Conservation (phyloP, 1,284 basidiomycete genomes). For the Ustilago cynodontis region DNA sequence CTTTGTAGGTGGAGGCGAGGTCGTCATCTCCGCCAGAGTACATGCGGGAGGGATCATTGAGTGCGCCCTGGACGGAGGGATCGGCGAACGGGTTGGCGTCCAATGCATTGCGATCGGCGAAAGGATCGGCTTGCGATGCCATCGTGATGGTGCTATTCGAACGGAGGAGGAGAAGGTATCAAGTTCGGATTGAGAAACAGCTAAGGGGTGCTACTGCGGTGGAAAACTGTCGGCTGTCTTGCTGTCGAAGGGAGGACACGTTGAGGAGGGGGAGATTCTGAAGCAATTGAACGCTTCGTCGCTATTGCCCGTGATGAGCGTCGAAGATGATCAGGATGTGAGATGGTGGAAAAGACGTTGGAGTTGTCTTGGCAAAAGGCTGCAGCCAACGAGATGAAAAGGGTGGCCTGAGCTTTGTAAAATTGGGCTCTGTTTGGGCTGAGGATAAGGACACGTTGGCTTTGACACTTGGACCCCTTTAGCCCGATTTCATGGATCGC, state of each 20-base stretch:
- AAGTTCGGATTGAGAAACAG: too few relatives aligned
- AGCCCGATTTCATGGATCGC: too few relatives aligned
- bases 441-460: not conserved
- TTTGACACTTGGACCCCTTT: not conserved
- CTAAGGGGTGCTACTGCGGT: too few relatives aligned
- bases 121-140: slow-evolving; percentile 53
- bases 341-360: too few relatives aligned
- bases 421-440: too few relatives aligned
- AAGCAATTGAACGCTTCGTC: too few relatives aligned
- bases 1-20: slow-evolving; percentile 46
- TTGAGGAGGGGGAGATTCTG: too few relatives aligned
- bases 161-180: too few relatives aligned
- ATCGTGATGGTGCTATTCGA: slow-evolving; percentile 6
- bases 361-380: not conserved
- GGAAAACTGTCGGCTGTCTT: too few relatives aligned
- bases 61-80: slow-evolving; percentile 67
- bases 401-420: slow-evolving; percentile 7
- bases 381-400: not conserved
- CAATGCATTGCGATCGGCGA: slow-evolving; percentile 62
- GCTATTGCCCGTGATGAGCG: too few relatives aligned
- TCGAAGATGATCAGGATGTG: too few relatives aligned
- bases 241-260: too few relatives aligned
- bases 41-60: slow-evolving; percentile 54
- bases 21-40: slow-evolving; percentile 53
- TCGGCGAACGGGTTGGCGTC: slow-evolving; percentile 71